phyloP scores from a whole-genome alignment of 2,329 filamentous ascomycete species.

The Botryotinia calthae region DNA sequence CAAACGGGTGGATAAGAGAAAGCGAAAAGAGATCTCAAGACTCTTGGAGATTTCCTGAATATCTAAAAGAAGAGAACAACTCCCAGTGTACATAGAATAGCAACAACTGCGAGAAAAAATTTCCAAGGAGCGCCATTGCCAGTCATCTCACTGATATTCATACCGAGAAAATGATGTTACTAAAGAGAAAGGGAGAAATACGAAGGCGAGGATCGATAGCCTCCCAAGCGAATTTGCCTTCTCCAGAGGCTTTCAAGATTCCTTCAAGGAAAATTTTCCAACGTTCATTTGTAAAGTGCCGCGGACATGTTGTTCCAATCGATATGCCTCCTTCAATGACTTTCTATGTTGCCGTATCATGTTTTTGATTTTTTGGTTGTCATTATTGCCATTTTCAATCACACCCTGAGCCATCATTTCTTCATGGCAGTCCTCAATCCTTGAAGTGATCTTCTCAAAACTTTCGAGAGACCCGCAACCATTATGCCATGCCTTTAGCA shows the following conservation, averaged over 20 bases:
- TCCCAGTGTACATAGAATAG: background rate
- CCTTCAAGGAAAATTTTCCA: background rate
- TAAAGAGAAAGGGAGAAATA: background rate
- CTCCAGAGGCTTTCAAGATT: background rate
- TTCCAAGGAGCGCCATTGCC: background rate
- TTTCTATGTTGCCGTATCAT: background rate
- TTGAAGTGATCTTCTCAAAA: conserved; percentile 1
- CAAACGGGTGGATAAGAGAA: background rate
- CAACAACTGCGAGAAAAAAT: background rate
- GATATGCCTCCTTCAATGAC: too few relatives aligned
- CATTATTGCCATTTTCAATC: background rate
- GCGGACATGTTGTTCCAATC: background rate
- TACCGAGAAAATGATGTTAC: conserved; percentile 4
- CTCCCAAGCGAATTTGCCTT: background rate
- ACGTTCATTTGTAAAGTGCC: background rate
- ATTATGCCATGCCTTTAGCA: background rate
- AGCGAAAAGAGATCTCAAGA: background rate
- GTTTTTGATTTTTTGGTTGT: background rate
- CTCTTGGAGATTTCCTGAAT: background rate
- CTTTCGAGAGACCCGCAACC: background rate
- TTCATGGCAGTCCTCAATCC: conserved; percentile 25
- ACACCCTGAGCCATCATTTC: conserved; percentile 25
- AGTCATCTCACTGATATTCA: conserved; percentile 2
- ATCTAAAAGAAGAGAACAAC: background rate
- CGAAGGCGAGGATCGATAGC: background rate